Evolutionary conservation across 352 stramenopile genomes (phyloP), one percentile per base, ranked within the genome.

Genomic region (Pythium aristosporum): DNA sequence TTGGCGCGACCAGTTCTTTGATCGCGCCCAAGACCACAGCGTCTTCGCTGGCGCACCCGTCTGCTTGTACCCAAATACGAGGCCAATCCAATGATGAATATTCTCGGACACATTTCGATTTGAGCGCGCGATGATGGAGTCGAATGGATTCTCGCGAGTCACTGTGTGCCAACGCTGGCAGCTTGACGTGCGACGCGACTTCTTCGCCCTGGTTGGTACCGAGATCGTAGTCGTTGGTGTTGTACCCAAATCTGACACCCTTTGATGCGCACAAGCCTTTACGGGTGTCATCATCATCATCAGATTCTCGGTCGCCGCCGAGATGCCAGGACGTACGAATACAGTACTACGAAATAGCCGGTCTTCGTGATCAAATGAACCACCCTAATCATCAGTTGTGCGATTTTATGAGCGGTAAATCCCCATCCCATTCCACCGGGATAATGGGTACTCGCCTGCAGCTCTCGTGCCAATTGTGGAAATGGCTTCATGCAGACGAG

Each of bases 51-150:
- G 83, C 36, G 80, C 67, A 2, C 97, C 97, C 23, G 96, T 95
- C 73, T 99, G 96, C 57, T 97, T 98, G 60, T 74, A 89, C 10
- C 97, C 98, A 79, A 99, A 99, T 7, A 99, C 93, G 13, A 99
- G 75, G 75, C 99, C 97, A 63, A 99, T 98, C 97, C 97, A 99
- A 62, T 97, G 79, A 55, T 98, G 94, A n/a, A 99, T 67, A 76
- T 98, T 92, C 60, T 96, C 83, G 2, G 93, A 98, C 20, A 98
- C 97, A 63, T 98, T 98, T 96, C 53, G 89, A 98, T 69, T 99
- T 96, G 3, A 99, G 82, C 9, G 97, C 97, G 28, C 84, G 83
- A 20, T 96, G 87, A 71, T 98, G 96, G 0, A 98, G 73, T 28
- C 96, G 86, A 30, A 99, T 80, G 67, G 99, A 99, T 63, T 94